These are phyloP conservation scores for Paramecium tetraurelia DNA, from an alignment of 73 alveolate genomes.

Conservation along the genomic window DNA sequence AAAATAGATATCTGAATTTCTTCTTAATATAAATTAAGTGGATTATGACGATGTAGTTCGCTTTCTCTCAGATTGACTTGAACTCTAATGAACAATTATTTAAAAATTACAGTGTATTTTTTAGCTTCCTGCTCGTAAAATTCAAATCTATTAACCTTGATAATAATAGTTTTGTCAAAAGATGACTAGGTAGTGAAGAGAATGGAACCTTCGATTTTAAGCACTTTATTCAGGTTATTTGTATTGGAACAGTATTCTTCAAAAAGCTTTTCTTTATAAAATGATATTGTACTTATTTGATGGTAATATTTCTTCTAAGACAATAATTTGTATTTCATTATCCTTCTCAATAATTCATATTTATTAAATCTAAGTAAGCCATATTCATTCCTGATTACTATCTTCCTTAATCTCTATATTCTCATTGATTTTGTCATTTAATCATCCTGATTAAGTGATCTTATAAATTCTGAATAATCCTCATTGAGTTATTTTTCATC, in stretches of 20 bases:
- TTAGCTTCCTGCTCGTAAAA: background rate
- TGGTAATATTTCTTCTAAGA: background rate
- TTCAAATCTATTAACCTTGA: background rate
- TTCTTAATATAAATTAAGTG: background rate
- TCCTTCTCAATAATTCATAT: background rate
- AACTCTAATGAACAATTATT: background rate
- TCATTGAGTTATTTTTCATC: background rate
- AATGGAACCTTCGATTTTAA: background rate
- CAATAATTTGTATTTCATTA: background rate
- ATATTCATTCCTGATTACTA: background rate
- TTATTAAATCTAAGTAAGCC: background rate
- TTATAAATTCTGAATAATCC: background rate
- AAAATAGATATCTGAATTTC: background rate
- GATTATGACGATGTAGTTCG: background rate
- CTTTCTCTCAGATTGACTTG: background rate
- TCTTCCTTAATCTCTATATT: background rate
- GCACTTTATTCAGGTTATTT: background rate
- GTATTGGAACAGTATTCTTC: background rate
- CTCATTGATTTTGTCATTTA: background rate
- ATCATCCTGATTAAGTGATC: background rate
- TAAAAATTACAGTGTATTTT: background rate
- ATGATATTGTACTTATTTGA: background rate
- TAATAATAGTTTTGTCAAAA: background rate
- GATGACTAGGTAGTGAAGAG: background rate
- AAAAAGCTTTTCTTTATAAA: background rate